Percentiles rank a stretch among this genome's conserved stretches.
phyloP scores from a whole-genome alignment of 805 yeast species.

The Limtongozyma cylindracea region DNA sequence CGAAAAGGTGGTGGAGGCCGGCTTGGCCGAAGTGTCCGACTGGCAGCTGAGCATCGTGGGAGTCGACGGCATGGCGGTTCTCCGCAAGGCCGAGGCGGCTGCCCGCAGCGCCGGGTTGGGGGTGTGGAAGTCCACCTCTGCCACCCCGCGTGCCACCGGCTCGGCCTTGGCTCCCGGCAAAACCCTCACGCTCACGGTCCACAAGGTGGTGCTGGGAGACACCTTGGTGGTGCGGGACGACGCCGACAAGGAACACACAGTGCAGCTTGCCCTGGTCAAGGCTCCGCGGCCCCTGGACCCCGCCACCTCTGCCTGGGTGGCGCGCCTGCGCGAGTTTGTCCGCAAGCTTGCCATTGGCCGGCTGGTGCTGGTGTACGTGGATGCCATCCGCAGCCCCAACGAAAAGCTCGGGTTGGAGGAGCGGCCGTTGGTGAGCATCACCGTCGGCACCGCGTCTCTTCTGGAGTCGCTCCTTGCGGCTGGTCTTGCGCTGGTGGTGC shows the following conservation, averaged over 20 bases:
- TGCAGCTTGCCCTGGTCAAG: constrained; percentile 53
- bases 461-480: constrained; percentile 29
- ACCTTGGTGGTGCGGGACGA: constrained; percentile 26
- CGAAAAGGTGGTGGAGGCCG: constrained; percentile 37
- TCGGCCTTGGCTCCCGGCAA: constrained; percentile 1
- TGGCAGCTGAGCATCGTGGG: constrained; percentile 61
- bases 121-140: constrained; percentile 2
- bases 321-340: constrained; percentile 49
- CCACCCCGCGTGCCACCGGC: no score
- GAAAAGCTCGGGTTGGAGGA: constrained; percentile 31
- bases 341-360: constrained; percentile 51
- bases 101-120: constrained; percentile 2
- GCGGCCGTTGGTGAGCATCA: constrained; percentile 37
- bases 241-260: constrained; percentile 28
- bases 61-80: constrained; percentile 26
- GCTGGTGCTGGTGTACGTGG: constrained; percentile 30
- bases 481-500: constrained; percentile 56
- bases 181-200: constrained; percentile 15
- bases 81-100: constrained; percentile 31
- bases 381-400: constrained; percentile 35
- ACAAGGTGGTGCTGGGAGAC: constrained; percentile 43
- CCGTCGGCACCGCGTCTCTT: constrained; percentile 25
- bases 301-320: constrained; percentile 23
- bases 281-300: constrained; percentile 47
- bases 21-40: constrained; percentile 54